Percentiles rank a stretch among this genome's conserved stretches.
These are phyloP conservation scores for Cercis canadensis DNA, from an alignment of 306 rosid species.

Conservation along the genomic window DNA sequence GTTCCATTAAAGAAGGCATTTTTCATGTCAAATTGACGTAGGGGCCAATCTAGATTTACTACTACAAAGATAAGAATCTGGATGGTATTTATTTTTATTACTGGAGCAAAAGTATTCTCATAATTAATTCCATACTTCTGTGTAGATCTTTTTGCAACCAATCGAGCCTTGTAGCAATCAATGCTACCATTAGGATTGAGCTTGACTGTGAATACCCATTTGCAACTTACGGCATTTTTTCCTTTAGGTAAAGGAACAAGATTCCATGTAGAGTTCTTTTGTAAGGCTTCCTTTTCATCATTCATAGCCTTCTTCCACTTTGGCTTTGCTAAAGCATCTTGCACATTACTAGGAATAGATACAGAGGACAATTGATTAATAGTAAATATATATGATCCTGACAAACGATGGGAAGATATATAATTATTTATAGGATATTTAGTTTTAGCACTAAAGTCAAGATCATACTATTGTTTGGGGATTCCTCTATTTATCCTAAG, in stretches of 20 bases:
- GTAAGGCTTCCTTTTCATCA: not conserved
- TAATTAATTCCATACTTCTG: too few species aligned
- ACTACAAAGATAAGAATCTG: too few species aligned
- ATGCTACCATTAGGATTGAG: too few species aligned
- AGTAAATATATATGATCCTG: not conserved
- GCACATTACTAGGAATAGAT: not conserved
- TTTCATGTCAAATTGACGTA: too few species aligned
- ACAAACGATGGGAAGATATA: not conserved
- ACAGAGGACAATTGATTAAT: not conserved
- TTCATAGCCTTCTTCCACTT: not conserved
- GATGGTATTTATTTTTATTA: too few species aligned
- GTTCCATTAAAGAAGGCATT: too few species aligned
- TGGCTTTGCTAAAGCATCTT: not conserved
- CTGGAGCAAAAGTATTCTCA: too few species aligned
- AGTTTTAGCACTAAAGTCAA: not conserved
- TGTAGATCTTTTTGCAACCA: too few species aligned
- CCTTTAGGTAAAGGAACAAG: not conserved
- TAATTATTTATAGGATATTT: not conserved
- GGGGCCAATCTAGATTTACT: too few species aligned
- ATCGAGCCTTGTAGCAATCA: too few species aligned
- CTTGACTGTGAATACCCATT: too few species aligned
- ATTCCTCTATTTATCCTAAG: not conserved
- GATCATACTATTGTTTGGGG: conserved; percentile 7
- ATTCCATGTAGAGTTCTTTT: not conserved
- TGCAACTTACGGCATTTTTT: too few species aligned